Percentiles rank a stretch among this genome's conserved stretches.
These are phyloP conservation scores for Termitomyces sp. DNA, from an alignment of 1,284 basidiomycete genomes.

Conservation along the genomic window DNA sequence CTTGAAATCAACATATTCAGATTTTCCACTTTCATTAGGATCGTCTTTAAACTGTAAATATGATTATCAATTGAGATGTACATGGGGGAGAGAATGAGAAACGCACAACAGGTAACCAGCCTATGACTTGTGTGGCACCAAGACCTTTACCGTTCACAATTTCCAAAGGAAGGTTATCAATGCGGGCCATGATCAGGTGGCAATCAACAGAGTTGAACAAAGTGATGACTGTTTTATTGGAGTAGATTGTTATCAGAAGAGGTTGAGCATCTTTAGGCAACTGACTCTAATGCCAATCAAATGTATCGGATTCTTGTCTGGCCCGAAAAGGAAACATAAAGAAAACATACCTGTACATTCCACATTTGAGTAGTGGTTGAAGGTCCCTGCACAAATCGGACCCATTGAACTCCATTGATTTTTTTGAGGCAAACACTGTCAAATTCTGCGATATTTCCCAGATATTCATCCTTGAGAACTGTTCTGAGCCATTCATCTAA, in stretches of 20 bases:
- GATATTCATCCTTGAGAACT: constrained; percentile 17
- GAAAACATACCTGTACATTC: constrained; percentile 19
- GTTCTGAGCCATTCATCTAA: constrained; percentile 21
- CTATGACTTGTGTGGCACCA: constrained; percentile 31
- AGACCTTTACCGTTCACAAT: constrained; percentile 27
- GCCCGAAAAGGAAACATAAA: too few relatives aligned
- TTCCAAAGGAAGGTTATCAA: too few relatives aligned
- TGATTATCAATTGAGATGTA: too few relatives aligned
- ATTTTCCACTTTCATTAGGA: constrained; percentile 19
- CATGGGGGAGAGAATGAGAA: too few relatives aligned
- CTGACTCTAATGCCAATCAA: constrained; percentile 1
- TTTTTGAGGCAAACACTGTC: constrained; percentile 24
- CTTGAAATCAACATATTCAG: constrained; percentile 25
- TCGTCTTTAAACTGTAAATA: constrained; percentile 20
- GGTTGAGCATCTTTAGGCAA: constrained; percentile 16
- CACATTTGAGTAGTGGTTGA: constrained; percentile 25
- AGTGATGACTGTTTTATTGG: too few relatives aligned
- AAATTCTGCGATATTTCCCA: constrained; percentile 21
- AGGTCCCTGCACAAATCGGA: constrained; percentile 31
- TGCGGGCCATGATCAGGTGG: too few relatives aligned
- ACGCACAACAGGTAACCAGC: constrained; percentile 31
- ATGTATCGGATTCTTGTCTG: too few relatives aligned
- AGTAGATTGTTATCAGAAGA: constrained; percentile 25
- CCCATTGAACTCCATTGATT: constrained; percentile 25
- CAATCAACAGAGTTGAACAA: too few relatives aligned